phyloP scores from a whole-genome alignment of 176 grass and related monocot genomes.

The Coix lacrymajobi region DNA sequence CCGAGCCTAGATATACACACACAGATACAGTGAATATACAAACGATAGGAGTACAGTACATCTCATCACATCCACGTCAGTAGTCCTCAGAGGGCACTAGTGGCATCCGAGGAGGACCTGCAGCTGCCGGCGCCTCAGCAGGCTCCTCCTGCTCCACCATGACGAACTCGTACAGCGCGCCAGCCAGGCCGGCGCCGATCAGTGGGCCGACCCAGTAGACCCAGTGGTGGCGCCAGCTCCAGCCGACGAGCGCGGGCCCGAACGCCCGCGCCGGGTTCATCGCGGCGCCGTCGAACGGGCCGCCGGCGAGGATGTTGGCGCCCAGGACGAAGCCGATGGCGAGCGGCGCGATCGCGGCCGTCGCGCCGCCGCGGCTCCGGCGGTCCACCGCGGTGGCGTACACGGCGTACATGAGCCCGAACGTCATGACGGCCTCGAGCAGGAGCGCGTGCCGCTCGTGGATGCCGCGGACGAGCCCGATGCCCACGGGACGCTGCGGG shows the following conservation, averaged over 20 bases:
- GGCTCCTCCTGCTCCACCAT: slow-evolving; percentile 45
- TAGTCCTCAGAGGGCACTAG: slow-evolving; percentile 25
- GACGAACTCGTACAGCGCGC: slow-evolving; percentile 59
- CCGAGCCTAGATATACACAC: background rate
- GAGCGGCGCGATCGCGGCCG: slow-evolving; percentile 50
- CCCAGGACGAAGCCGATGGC: slow-evolving; percentile 72
- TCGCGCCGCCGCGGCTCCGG: slow-evolving; percentile 17
- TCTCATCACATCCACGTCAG: background rate
- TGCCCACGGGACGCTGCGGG: slow-evolving; percentile 59
- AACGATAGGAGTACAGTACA: too few species aligned
- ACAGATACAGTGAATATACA: background rate
- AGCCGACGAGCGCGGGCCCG: slow-evolving; percentile 72
- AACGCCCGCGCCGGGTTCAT: slow-evolving; percentile 89
- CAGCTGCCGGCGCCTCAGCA: slow-evolving; percentile 2
- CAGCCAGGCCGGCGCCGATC: slow-evolving; percentile 55
- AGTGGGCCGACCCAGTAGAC: slow-evolving; percentile 84
- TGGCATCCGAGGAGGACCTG: background rate
- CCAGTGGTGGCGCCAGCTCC: slow-evolving; percentile 83
- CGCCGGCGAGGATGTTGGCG: slow-evolving; percentile 70
- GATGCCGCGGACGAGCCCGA: slow-evolving; percentile 43
- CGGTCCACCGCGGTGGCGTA: slow-evolving; percentile 68
- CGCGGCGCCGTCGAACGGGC: slow-evolving; percentile 79
- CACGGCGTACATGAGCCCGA: slow-evolving; percentile 69
- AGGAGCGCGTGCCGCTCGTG: slow-evolving; percentile 62
- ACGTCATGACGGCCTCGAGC: slow-evolving; percentile 77